phyloP scores from a whole-genome alignment of 805 yeast genomes.

The Limtongozyma cylindracea region DNA sequence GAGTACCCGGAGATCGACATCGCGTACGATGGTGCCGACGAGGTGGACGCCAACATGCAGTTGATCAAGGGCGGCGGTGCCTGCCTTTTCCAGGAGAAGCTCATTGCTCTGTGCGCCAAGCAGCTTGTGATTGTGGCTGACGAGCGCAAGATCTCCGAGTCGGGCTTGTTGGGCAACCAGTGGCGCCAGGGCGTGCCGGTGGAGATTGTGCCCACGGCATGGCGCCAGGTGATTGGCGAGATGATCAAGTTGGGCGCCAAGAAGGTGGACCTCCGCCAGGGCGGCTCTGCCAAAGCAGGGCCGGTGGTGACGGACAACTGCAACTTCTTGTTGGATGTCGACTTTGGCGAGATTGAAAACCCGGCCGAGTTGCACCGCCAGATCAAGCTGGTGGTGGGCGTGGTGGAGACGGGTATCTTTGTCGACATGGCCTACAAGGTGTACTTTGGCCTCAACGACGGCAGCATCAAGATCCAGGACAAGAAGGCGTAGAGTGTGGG shows the following conservation, averaged over 20 bases:
- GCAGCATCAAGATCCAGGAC: constrained; percentile 11
- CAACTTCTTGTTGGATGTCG: constrained; percentile 80
- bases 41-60: constrained; percentile 58
- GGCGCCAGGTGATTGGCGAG: constrained; percentile 47
- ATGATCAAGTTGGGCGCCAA: constrained; percentile 39
- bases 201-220: constrained; percentile 81
- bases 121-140: constrained; percentile 81
- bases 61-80: constrained; percentile 99
- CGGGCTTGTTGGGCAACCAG: constrained; percentile 35
- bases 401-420: constrained; percentile 89
- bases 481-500: not conserved
- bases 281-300: constrained; percentile 86
- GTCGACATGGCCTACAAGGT: constrained; percentile 50
- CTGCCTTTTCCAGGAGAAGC: constrained; percentile 85
- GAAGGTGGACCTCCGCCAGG: constrained; percentile 46
- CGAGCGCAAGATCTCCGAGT: constrained; percentile 48
- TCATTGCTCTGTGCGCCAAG: constrained; percentile 62
- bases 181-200: constrained; percentile 92
- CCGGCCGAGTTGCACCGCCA: constrained; percentile 26
- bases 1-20: constrained; percentile 66
- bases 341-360: constrained; percentile 50
- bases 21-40: constrained; percentile 98
- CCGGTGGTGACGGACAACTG: constrained; percentile 93
- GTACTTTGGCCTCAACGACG: constrained; percentile 75
- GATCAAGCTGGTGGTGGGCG: constrained; percentile 67